These are phyloP conservation scores for Hypsizygus ulmarius DNA, from an alignment of 1,284 basidiomycete genomes.

Conservation along the genomic window DNA sequence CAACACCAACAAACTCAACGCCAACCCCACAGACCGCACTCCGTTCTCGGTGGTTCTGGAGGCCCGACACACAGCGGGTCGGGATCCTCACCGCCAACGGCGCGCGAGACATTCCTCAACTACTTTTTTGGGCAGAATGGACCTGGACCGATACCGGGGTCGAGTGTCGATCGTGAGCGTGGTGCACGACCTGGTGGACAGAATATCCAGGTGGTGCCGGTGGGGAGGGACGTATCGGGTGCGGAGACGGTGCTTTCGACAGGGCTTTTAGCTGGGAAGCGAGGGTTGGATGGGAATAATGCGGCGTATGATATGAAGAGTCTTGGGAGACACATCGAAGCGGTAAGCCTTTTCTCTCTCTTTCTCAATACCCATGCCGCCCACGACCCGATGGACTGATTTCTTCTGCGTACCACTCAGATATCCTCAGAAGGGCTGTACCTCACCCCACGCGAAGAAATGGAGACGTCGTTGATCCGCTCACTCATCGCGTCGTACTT, in stretches of 20 bases:
- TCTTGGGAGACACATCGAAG: slow-evolving; percentile 92
- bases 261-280: slow-evolving; percentile 65
- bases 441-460: slow-evolving; percentile 83
- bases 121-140: slow-evolving; percentile 93
- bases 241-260: slow-evolving; percentile 47
- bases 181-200: slow-evolving; percentile 14
- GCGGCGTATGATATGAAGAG: slow-evolving; percentile 99
- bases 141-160: slow-evolving; percentile 58
- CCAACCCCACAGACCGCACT: slow-evolving; percentile 28
- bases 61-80: slow-evolving; percentile 27
- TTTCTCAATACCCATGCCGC: no score
- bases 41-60: slow-evolving; percentile 27
- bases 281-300: slow-evolving; percentile 70
- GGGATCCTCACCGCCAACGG: slow-evolving; percentile 46
- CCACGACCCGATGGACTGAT: slow-evolving; percentile 16
- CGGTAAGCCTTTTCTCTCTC: slow-evolving; percentile 52
- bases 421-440: slow-evolving; percentile 58
- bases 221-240: slow-evolving; percentile 61
- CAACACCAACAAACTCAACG: slow-evolving; percentile 24
- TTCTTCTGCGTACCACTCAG: slow-evolving; percentile 29
- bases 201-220: slow-evolving; percentile 35
- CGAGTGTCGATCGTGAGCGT: slow-evolving; percentile 39
- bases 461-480: slow-evolving; percentile 95
- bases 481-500: slow-evolving; percentile 96
- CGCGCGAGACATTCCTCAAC: slow-evolving; percentile 89